These are phyloP conservation scores for Yarrowia porcina DNA, from an alignment of 805 yeast genomes.

Conservation along the genomic window DNA sequence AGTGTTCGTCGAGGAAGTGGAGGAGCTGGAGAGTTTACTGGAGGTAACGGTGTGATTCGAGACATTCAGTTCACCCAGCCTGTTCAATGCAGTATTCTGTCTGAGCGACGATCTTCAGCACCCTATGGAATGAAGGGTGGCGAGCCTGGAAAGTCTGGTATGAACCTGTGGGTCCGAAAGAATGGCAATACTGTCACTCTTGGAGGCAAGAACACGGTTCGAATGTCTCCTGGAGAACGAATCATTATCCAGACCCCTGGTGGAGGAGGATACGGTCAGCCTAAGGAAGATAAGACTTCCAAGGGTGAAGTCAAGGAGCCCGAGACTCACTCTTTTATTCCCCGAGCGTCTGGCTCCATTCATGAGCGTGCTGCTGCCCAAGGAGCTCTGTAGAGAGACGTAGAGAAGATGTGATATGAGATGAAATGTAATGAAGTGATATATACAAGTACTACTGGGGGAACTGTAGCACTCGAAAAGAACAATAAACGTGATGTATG, in stretches of 20 bases:
- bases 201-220: constrained; percentile 70
- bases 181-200: constrained; percentile 42
- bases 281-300: not conserved
- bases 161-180: constrained; percentile 46
- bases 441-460: too few relatives aligned
- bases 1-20: constrained; percentile 72
- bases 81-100: constrained; percentile 72
- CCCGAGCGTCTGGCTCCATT: constrained; percentile 30
- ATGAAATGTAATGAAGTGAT: too few relatives aligned
- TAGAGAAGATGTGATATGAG: too few relatives aligned
- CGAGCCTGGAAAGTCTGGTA: constrained; percentile 66
- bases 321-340: constrained; percentile 20
- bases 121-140: constrained; percentile 92
- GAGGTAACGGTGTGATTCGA: constrained; percentile 85
- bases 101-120: constrained; percentile 79
- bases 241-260: constrained; percentile 74
- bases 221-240: constrained; percentile 59
- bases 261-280: constrained; percentile 78
- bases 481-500: too few relatives aligned
- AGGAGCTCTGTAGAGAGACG: not conserved
- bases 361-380: constrained; percentile 25
- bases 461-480: too few relatives aligned
- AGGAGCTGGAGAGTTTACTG: constrained; percentile 66
- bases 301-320: not conserved
- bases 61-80: constrained; percentile 76